phyloP scores from a whole-genome alignment of 768 basidiomycete genomes.

The Leccinum longicurvipes region DNA sequence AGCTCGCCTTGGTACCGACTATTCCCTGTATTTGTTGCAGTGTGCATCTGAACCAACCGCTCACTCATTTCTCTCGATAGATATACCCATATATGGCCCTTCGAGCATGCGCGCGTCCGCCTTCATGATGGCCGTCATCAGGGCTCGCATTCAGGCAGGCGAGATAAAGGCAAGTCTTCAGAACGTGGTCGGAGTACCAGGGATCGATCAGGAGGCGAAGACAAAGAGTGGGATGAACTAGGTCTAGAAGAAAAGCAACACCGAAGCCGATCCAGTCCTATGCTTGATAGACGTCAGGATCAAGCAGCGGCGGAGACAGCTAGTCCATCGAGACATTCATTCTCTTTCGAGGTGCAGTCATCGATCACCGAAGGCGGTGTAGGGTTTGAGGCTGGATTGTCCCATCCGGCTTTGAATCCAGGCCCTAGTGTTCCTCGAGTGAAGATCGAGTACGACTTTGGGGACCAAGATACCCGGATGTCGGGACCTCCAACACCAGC shows the following conservation, averaged over 20 bases:
- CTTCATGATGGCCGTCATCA: constrained; percentile 42
- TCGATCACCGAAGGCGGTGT: neutral
- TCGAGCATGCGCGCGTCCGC: constrained; percentile 89
- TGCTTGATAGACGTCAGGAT: neutral
- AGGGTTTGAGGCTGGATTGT: neutral
- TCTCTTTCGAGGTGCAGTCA: constrained; percentile 7
- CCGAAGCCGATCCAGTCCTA: constrained; percentile 23
- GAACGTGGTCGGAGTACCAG: constrained; percentile 15
- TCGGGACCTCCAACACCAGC: constrained; percentile 22
- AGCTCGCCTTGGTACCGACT: neutral
- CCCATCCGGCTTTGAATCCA: neutral
- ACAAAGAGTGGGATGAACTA: constrained; percentile 1
- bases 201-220: constrained; percentile 8
- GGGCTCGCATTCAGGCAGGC: constrained; percentile 27
- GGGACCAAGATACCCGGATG: constrained; percentile 19
- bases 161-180: constrained; percentile 16
- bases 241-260: constrained; percentile 6
- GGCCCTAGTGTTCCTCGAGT: constrained; percentile 16
- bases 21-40: neutral
- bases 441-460: constrained; percentile 21
- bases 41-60: neutral
- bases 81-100: constrained; percentile 97
- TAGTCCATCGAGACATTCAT: constrained; percentile 2
- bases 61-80: constrained; percentile 36
- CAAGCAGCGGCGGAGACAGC: neutral